These are phyloP conservation scores for Phytophthora syringae DNA, from an alignment of 352 stramenopile genomes.

Conservation along the genomic window DNA sequence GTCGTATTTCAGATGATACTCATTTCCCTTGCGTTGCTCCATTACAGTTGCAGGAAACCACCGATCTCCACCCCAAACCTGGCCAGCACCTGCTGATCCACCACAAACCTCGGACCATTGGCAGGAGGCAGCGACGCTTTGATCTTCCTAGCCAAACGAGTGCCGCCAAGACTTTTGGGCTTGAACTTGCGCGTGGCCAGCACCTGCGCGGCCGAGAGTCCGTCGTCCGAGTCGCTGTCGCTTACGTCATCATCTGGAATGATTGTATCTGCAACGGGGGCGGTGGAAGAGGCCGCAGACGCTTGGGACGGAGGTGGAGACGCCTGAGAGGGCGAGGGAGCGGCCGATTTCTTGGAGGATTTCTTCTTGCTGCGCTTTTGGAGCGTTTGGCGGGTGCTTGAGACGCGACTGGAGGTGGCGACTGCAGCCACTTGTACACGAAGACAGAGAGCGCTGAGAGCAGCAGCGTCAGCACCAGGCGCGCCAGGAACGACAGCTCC, in stretches of 20 bases:
- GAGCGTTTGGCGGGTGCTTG: constrained; percentile 12
- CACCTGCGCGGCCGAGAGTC: constrained; percentile 64
- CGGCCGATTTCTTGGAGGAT: constrained; percentile 39
- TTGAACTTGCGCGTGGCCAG: constrained; percentile 70
- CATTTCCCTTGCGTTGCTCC: constrained; percentile 75
- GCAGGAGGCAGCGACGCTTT: constrained; percentile 26
- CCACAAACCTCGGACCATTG: constrained; percentile 35
- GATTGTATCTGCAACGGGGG: constrained; percentile 8
- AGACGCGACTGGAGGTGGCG: neutral
- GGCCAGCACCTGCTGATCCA: constrained; percentile 62
- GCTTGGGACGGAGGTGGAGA: constrained; percentile 3
- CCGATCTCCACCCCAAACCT: constrained; percentile 57
- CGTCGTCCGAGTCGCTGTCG: constrained; percentile 67
- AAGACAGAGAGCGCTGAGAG: constrained; percentile 45
- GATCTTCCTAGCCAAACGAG: constrained; percentile 24
- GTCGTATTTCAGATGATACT: constrained; percentile 83
- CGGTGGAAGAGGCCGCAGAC: constrained; percentile 1
- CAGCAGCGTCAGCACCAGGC: constrained; percentile 51
- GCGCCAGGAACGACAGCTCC: constrained; percentile 44
- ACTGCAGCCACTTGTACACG: constrained; percentile 48
- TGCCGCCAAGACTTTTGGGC: constrained; percentile 56
- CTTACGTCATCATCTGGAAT: constrained; percentile 27
- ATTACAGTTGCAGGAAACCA: constrained; percentile 75
- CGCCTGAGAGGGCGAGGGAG: constrained; percentile 1
- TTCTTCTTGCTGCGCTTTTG: constrained; percentile 64